Conservation (phyloP, 148 eudicot genomes). For the Pharnaceum exiguum region DNA sequence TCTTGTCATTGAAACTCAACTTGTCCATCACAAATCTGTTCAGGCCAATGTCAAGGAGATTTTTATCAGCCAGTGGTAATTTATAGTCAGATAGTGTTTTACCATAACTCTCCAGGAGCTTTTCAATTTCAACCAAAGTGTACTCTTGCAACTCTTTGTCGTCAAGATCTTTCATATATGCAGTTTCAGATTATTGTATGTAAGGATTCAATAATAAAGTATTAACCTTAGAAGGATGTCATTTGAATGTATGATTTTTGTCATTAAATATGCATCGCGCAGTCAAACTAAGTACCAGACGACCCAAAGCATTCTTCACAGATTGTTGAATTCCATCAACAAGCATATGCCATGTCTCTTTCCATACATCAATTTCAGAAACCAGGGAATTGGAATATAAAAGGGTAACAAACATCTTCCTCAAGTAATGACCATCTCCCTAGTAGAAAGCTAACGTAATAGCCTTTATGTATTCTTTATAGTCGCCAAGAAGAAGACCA, state of each 20-base stretch:
- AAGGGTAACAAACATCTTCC: neutral
- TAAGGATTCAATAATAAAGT: too few species aligned
- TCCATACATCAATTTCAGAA: neutral
- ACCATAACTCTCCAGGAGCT: neutral
- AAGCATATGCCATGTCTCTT: neutral
- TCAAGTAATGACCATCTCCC: neutral
- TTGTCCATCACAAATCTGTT: conserved; percentile 5
- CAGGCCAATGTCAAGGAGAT: neutral
- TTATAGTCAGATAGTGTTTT: neutral
- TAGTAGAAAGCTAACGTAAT: neutral
- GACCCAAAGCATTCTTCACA: too few species aligned
- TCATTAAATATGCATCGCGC: too few species aligned
- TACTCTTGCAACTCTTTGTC: neutral
- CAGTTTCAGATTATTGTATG: neutral
- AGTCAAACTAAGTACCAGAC: too few species aligned
- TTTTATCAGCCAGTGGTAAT: neutral
- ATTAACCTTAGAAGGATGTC: too few species aligned
- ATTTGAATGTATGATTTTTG: too few species aligned
- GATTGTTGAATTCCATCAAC: neutral
- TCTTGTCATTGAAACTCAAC: neutral
- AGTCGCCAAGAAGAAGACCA: neutral
- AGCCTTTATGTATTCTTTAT: conserved; percentile 3
- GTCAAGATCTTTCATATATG: neutral
- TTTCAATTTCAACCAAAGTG: neutral
- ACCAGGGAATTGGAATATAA: neutral